These are phyloP conservation scores for Colletotrichum theobromicola DNA, from an alignment of 2,329 filamentous ascomycete genomes.

Conservation along the genomic window DNA sequence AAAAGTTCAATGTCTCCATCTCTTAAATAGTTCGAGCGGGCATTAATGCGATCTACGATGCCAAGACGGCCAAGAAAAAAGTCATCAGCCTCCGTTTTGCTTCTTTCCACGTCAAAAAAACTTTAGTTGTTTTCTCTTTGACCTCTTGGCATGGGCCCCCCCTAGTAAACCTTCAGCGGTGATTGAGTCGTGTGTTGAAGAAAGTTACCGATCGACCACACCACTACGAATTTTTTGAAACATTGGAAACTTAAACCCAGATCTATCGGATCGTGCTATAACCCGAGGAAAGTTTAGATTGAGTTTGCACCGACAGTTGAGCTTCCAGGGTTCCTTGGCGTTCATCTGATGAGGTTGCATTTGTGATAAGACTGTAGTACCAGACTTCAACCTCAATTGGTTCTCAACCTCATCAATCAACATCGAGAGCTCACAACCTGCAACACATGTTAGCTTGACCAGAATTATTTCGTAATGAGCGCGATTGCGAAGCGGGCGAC, in stretches of 20 bases:
- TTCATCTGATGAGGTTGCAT: not conserved
- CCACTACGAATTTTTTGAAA: not conserved
- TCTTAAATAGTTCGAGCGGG: not conserved
- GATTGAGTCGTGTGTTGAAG: not conserved
- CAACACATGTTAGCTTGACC: not conserved
- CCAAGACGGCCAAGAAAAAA: not conserved
- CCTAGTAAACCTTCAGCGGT: not conserved
- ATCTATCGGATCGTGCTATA: not conserved
- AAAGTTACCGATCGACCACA: not conserved
- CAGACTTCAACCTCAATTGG: not conserved
- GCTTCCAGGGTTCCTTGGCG: not conserved
- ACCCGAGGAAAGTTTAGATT: not conserved
- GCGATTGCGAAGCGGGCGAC: not conserved
- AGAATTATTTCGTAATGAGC: not conserved
- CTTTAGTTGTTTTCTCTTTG: not conserved
- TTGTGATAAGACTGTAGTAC: not conserved
- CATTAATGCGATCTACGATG: not conserved
- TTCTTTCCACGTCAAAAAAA: not conserved
- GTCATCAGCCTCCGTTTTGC: not conserved
- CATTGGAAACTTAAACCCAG: not conserved
- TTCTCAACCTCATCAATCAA: not conserved
- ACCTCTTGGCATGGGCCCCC: not conserved
- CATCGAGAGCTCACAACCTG: not conserved
- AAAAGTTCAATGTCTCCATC: not conserved
- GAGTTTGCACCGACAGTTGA: not conserved